A percentile compares a stretch with the other conserved stretches of the same genome.
Evolutionary conservation across 2,329 filamentous ascomycete genomes (phyloP).

Genomic region (Sclerotinia spermophila): DNA sequence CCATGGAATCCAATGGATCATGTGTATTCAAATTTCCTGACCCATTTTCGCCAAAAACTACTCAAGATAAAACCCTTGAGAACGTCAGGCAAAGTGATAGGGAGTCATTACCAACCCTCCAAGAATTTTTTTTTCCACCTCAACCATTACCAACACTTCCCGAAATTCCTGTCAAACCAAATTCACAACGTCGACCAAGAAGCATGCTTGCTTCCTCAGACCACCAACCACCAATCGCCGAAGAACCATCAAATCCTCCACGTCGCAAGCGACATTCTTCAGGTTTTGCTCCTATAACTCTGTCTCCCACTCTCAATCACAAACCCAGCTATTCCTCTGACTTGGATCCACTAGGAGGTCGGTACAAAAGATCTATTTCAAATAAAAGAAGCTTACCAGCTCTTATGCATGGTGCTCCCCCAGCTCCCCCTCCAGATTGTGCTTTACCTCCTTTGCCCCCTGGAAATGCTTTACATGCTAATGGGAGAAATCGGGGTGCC

Average conservation of each 20-base stretch:
- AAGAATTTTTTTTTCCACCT: not conserved
- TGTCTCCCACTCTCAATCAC: not conserved
- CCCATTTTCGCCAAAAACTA: not conserved
- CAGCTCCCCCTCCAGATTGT: slow-evolving; percentile 35
- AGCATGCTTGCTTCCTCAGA: slow-evolving; percentile 7
- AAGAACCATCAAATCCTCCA: slow-evolving; percentile 4
- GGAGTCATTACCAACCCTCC: slow-evolving; percentile 4
- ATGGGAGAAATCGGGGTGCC: not conserved
- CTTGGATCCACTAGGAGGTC: slow-evolving; percentile 4
- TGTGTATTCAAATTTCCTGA: slow-evolving; percentile 3
- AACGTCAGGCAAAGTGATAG: not conserved
- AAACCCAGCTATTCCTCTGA: slow-evolving; percentile 5
- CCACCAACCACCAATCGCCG: not conserved
- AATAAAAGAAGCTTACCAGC: slow-evolving; percentile 31
- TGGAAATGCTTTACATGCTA: slow-evolving; percentile 7
- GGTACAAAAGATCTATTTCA: slow-evolving; percentile 19
- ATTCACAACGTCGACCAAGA: not conserved
- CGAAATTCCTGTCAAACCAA: not conserved
- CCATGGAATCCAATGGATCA: slow-evolving; percentile 14
- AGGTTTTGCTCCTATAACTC: slow-evolving; percentile 12
- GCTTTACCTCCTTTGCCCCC: slow-evolving; percentile 35
- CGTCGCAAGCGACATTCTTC: slow-evolving; percentile 4
- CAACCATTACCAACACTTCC: not conserved
- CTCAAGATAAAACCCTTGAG: slow-evolving; percentile 7
- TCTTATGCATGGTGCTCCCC: slow-evolving; percentile 34